Conservation (phyloP, 208 protist genomes). For the Histomonas meleagridis region DNA sequence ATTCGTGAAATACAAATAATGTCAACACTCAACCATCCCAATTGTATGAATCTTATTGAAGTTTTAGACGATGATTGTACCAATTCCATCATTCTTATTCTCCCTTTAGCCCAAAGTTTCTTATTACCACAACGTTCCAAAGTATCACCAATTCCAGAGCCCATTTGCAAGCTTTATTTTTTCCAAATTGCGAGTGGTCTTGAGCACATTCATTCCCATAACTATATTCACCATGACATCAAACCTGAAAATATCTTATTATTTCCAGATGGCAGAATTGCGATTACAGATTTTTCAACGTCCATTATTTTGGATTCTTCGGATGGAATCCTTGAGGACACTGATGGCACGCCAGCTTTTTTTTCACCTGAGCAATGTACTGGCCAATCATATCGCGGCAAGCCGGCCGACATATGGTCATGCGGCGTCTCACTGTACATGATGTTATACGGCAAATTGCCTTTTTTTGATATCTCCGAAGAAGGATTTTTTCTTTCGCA, state of each 20-base stretch:
- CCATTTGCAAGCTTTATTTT: background rate
- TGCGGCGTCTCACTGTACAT: background rate
- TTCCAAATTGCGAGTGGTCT: background rate
- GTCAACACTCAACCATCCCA: background rate
- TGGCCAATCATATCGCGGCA: background rate
- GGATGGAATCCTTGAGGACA: background rate
- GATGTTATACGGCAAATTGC: background rate
- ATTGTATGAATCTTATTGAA: background rate
- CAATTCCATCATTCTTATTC: background rate
- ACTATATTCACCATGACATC: background rate
- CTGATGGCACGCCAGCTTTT: constrained; percentile 10
- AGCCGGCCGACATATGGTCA: background rate
- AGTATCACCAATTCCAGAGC: background rate
- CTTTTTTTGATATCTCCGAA: background rate
- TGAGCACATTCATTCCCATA: background rate
- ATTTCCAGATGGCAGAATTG: background rate
- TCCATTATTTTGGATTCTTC: background rate
- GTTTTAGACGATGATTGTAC: constrained; percentile 3
- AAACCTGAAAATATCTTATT: constrained; percentile 24
- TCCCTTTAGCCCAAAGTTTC: background rate
- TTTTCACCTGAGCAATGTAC: background rate
- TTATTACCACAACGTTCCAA: background rate
- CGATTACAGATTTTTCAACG: background rate
- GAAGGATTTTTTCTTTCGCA: background rate
- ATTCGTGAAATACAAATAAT: background rate